These are phyloP conservation scores for Mollisia scopiformis DNA, from an alignment of 2,329 filamentous ascomycete species.

Conservation along the genomic window DNA sequence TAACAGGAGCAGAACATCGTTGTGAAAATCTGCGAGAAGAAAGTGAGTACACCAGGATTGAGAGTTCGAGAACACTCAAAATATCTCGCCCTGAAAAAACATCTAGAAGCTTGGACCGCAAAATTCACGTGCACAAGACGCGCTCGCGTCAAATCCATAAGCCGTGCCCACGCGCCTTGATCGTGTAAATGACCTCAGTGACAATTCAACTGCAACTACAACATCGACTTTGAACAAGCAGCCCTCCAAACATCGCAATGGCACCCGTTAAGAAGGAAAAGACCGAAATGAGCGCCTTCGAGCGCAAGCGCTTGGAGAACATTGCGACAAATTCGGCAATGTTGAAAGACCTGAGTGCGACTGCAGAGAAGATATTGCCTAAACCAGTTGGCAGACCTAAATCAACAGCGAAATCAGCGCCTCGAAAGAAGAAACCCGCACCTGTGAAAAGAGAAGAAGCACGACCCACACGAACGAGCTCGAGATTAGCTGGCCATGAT, in stretches of 20 bases:
- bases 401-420: slow-evolving; percentile 44
- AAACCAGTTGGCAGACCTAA: slow-evolving; percentile 55
- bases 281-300: slow-evolving; percentile 77
- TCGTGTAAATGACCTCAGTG: slow-evolving; percentile 20
- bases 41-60: neutral
- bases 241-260: slow-evolving; percentile 40
- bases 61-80: too few species aligned
- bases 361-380: slow-evolving; percentile 71
- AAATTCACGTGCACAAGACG: neutral
- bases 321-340: slow-evolving; percentile 86
- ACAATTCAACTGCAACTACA: neutral
- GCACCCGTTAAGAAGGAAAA: slow-evolving; percentile 45
- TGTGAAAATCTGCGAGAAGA: neutral
- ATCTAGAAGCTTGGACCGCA: neutral
- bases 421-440: slow-evolving; percentile 44
- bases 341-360: slow-evolving; percentile 74
- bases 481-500: slow-evolving; percentile 57
- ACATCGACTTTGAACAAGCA: slow-evolving; percentile 18
- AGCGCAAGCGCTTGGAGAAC: slow-evolving; percentile 81
- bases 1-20: neutral
- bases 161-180: slow-evolving; percentile 6
- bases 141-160: neutral
- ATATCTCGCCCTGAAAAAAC: neutral
- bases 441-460: slow-evolving; percentile 50
- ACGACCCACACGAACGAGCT: slow-evolving; percentile 59